A percentile compares a stretch with the other conserved stretches of the same genome.
phyloP scores from a whole-genome alignment of 805 yeast genomes.

The Zygoascus bituminiphila region DNA sequence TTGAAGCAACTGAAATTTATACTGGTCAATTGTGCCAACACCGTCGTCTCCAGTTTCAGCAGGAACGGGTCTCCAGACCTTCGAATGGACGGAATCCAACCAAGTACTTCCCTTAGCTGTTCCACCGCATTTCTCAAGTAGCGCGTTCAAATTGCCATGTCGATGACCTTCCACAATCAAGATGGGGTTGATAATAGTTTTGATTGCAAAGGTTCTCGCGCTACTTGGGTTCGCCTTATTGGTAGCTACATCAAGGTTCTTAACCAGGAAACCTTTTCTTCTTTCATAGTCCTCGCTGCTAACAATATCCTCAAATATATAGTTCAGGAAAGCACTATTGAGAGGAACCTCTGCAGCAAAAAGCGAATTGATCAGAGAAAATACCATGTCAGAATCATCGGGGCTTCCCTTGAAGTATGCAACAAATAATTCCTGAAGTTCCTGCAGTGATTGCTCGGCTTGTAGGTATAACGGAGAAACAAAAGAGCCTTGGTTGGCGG shows the following conservation, averaged over 20 bases:
- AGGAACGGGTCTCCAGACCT: constrained; percentile 60
- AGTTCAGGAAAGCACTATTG: constrained; percentile 45
- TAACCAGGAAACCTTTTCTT: constrained; percentile 44
- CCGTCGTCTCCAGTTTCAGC: constrained; percentile 35
- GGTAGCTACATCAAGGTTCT: constrained; percentile 43
- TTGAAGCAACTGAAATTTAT: constrained; percentile 70
- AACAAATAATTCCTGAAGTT: constrained; percentile 46
- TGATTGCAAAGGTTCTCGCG: constrained; percentile 55
- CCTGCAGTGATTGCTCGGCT: constrained; percentile 58
- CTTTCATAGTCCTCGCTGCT: constrained; percentile 37
- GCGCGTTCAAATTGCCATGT: constrained; percentile 39
- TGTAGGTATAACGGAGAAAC: constrained; percentile 60
- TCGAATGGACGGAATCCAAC: constrained; percentile 53
- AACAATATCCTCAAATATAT: constrained; percentile 49
- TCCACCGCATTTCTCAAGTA: constrained; percentile 33
- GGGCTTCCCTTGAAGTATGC: constrained; percentile 27
- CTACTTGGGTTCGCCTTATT: constrained; percentile 37
- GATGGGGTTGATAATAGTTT: constrained; percentile 55
- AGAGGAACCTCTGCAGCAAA: constrained; percentile 37
- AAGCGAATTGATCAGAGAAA: constrained; percentile 37
- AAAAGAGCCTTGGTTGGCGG: constrained; percentile 37
- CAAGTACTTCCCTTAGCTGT: constrained; percentile 35
- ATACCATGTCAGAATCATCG: constrained; percentile 31
- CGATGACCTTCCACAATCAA: constrained; percentile 52
- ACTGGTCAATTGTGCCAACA: constrained; percentile 67